Percentiles rank a stretch among this genome's conserved stretches.
Evolutionary conservation across 306 rosid species (phyloP).

Genomic region (Rosa lucieae): DNA sequence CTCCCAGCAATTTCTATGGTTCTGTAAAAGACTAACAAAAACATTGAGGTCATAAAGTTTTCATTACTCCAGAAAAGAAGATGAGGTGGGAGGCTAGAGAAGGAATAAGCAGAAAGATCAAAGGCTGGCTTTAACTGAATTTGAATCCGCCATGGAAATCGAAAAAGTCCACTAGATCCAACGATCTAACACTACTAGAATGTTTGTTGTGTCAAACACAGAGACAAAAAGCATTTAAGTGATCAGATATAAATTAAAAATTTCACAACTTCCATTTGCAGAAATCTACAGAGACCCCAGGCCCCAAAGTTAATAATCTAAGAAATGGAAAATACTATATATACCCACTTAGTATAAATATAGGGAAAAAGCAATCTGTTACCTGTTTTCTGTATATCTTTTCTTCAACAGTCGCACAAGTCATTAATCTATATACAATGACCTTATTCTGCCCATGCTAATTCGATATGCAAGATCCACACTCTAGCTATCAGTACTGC

Average conservation of each 20-base stretch:
- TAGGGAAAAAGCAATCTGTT: slow-evolving; percentile 11
- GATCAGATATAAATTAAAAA: background rate
- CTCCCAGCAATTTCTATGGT: too few relatives aligned
- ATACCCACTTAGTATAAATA: background rate
- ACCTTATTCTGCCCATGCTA: slow-evolving; percentile 74
- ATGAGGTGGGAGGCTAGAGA: too few relatives aligned
- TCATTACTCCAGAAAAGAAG: too few relatives aligned
- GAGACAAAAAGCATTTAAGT: background rate
- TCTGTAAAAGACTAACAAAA: too few relatives aligned
- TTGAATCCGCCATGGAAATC: too few relatives aligned
- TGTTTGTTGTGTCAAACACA: background rate
- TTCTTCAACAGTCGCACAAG: slow-evolving; percentile 96
- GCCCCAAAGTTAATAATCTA: background rate
- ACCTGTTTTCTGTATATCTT: slow-evolving; percentile 97
- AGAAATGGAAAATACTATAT: background rate
- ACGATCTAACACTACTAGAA: too few relatives aligned
- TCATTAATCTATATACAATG: slow-evolving; percentile 87
- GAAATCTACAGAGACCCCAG: background rate
- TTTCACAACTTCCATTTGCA: background rate
- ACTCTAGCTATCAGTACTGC: slow-evolving; percentile 92
- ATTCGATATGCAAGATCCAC: slow-evolving; percentile 98
- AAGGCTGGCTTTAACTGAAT: too few relatives aligned
- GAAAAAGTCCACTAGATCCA: too few relatives aligned
- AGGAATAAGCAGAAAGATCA: too few relatives aligned
- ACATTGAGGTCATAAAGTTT: too few relatives aligned